phyloP scores from a whole-genome alignment of 176 grass and related monocot genomes.

The Rhynchospora pubera region DNA sequence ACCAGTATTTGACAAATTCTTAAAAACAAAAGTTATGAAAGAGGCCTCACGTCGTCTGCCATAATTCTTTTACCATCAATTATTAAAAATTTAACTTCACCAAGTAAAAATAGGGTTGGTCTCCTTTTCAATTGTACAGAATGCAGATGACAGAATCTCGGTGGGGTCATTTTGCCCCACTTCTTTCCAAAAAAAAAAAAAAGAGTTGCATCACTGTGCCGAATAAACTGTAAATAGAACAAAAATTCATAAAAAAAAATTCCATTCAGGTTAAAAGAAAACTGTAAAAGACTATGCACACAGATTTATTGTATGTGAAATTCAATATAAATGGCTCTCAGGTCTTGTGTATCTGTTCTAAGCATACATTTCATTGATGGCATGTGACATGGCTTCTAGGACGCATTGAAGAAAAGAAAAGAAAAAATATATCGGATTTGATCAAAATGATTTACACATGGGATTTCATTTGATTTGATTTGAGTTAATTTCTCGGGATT shows the following conservation, averaged over 20 bases:
- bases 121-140: not conserved
- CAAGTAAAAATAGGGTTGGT: not conserved
- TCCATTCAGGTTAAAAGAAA: not conserved
- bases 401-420: not conserved
- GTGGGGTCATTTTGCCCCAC: too few relatives aligned
- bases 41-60: not conserved
- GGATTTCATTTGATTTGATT: too few relatives aligned
- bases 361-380: conserved; percentile 10
- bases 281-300: too few relatives aligned
- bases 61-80: not conserved
- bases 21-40: not conserved
- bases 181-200: too few relatives aligned
- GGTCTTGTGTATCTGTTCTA: conserved; percentile 15
- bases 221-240: too few relatives aligned
- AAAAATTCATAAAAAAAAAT: not conserved
- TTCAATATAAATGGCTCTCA: conserved; percentile 12
- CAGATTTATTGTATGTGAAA: not conserved
- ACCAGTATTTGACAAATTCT: not conserved
- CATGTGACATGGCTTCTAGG: not conserved
- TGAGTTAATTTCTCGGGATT: too few relatives aligned
- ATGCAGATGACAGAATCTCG: not conserved
- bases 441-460: too few relatives aligned
- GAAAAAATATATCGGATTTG: not conserved
- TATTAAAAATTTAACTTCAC: not conserved
- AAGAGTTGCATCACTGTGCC: too few relatives aligned